Percentiles rank a stretch among this genome's conserved stretches.
Conservation (phyloP, 2,329 filamentous ascomycete species). For the Talaromyces amestolkiae region DNA sequence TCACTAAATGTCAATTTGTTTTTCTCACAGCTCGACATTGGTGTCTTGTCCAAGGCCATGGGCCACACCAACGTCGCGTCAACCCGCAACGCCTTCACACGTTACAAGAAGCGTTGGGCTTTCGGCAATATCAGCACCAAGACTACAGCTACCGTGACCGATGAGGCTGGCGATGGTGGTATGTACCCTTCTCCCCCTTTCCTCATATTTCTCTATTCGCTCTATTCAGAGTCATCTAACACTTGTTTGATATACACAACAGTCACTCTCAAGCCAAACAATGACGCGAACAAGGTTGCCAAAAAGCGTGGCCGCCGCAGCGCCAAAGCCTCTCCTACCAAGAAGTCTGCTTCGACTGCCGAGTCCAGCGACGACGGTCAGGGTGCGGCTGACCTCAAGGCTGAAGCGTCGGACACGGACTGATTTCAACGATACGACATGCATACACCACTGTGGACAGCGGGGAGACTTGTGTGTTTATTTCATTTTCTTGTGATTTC, state of each 20-base stretch:
- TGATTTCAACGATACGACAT: not conserved
- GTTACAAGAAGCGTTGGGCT: slow-evolving; percentile 13
- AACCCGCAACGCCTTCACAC: slow-evolving; percentile 8
- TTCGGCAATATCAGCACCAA: slow-evolving; percentile 8
- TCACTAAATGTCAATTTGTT: not conserved
- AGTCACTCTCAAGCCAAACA: slow-evolving; percentile 4
- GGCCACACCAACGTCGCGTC: slow-evolving; percentile 17
- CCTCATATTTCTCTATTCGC: not conserved
- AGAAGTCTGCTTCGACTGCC: not conserved
- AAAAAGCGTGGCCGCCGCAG: slow-evolving; percentile 10
- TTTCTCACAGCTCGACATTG: slow-evolving; percentile 5
- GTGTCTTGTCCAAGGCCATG: slow-evolving; percentile 5
- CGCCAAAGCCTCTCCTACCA: not conserved
- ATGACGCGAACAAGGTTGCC: slow-evolving; percentile 3
- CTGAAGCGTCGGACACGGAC: not conserved
- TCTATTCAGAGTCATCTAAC: not conserved
- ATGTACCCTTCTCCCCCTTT: not conserved
- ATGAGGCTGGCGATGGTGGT: not conserved
- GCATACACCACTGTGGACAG: not conserved
- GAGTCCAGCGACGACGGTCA: not conserved
- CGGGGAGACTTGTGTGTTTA: not conserved
- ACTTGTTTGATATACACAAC: not conserved
- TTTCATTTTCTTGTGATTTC: not conserved
- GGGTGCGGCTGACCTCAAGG: not conserved
- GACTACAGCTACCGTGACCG: not conserved